These are phyloP conservation scores for Fusarium drepaniforme DNA, from an alignment of 2,329 filamentous ascomycete genomes.

Conservation along the genomic window DNA sequence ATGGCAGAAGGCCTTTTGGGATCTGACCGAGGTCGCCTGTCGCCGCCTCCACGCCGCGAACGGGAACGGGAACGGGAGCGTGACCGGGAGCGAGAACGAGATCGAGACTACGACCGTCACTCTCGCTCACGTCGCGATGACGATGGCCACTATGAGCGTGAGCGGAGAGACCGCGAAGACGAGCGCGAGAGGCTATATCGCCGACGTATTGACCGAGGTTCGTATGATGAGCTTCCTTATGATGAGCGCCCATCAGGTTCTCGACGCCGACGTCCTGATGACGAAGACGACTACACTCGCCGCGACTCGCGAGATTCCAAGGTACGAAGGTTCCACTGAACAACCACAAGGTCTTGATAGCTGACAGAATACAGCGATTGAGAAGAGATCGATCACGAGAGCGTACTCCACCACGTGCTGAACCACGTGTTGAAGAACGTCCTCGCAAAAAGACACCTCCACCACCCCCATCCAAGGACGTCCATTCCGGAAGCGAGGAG, in stretches of 20 bases:
- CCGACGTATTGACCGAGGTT: slow-evolving; percentile 80
- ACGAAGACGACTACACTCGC: slow-evolving; percentile 77
- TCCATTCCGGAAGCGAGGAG: slow-evolving; percentile 87
- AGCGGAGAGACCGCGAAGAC: slow-evolving; percentile 88
- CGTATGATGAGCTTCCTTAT: slow-evolving; percentile 91
- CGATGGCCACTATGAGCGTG: slow-evolving; percentile 82
- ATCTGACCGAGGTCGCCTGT: slow-evolving; percentile 60
- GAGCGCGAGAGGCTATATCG: slow-evolving; percentile 91
- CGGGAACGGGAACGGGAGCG: slow-evolving; percentile 43
- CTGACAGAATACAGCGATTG: slow-evolving; percentile 62
- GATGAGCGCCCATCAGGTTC: slow-evolving; percentile 75
- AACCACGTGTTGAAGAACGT: slow-evolving; percentile 63
- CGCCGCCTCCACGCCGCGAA: slow-evolving; percentile 48
- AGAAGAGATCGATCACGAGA: slow-evolving; percentile 71
- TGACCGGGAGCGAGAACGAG: slow-evolving; percentile 57
- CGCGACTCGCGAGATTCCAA: slow-evolving; percentile 77
- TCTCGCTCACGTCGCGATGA: slow-evolving; percentile 70
- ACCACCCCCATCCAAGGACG: slow-evolving; percentile 60
- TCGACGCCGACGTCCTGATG: slow-evolving; percentile 82
- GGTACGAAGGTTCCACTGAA: slow-evolving; percentile 55
- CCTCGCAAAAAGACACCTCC: slow-evolving; percentile 70
- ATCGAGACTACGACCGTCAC: slow-evolving; percentile 62
- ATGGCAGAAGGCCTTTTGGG: slow-evolving; percentile 74
- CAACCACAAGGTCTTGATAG: not conserved
- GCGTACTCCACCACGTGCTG: slow-evolving; percentile 65